These are phyloP conservation scores for Pachyrhizus erosus DNA, from an alignment of 306 rosid species.

Conservation along the genomic window DNA sequence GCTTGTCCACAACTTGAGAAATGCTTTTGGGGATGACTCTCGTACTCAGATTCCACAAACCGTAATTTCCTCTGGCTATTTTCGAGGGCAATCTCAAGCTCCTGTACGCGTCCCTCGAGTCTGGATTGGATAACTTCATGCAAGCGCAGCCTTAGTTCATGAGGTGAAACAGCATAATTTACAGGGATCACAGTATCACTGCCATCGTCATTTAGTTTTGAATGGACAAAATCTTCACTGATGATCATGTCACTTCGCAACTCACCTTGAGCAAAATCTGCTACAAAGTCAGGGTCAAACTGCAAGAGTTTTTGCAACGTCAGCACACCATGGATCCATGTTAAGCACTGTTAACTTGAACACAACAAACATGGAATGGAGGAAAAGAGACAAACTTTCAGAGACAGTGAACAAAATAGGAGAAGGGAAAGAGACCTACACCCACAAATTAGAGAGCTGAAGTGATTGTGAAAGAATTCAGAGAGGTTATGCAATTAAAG, in stretches of 20 bases:
- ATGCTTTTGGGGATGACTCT: constrained; percentile 35
- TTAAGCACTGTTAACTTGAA: neutral
- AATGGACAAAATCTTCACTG: constrained; percentile 25
- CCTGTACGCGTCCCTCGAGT: constrained; percentile 71
- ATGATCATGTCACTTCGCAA: constrained; percentile 56
- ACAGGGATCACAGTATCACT: constrained; percentile 46
- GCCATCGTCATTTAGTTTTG: constrained; percentile 48
- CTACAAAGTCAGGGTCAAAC: constrained; percentile 68
- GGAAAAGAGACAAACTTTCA: neutral
- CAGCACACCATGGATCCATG: constrained; percentile 24
- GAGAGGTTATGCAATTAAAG: neutral
- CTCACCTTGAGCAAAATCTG: constrained; percentile 71
- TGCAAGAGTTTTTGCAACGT: constrained; percentile 52
- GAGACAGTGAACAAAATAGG: neutral
- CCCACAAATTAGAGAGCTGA: constrained; percentile 5
- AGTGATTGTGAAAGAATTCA: neutral
- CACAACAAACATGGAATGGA: neutral
- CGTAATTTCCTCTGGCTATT: constrained; percentile 60
- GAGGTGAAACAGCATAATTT: constrained; percentile 77
- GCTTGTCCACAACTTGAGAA: constrained; percentile 36
- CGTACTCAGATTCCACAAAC: constrained; percentile 49
- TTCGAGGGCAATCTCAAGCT: constrained; percentile 78
- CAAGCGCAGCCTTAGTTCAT: constrained; percentile 69
- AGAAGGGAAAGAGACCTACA: neutral
- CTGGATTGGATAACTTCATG: constrained; percentile 79